A percentile compares a stretch with the other conserved stretches of the same genome.
These are phyloP conservation scores for Pezicula rhizophila DNA, from an alignment of 2,329 filamentous ascomycete species.

Conservation along the genomic window DNA sequence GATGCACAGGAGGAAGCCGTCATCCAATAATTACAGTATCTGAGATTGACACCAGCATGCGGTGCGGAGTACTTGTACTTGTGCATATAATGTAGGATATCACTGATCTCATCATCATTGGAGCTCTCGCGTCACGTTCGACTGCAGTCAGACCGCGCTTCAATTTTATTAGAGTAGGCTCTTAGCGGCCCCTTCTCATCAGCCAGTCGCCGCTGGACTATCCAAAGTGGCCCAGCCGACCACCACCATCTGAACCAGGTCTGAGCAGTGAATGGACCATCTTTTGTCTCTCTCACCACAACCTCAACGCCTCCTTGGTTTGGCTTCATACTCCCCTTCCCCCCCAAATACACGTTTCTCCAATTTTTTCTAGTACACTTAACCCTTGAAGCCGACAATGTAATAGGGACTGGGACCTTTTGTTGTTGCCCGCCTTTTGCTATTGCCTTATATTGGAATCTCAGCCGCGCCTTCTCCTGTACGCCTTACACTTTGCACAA, in stretches of 20 bases:
- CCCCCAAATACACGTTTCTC: neutral
- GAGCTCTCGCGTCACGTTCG: no score
- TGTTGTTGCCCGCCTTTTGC: slow-evolving; percentile 10
- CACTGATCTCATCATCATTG: no score
- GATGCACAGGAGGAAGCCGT: no score
- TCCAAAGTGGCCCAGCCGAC: neutral
- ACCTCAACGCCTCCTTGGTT: neutral
- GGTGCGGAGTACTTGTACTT: no score
- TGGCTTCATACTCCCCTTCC: neutral
- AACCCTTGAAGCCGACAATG: slow-evolving; percentile 13
- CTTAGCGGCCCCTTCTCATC: no score
- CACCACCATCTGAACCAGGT: neutral
- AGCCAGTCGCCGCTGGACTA: no score
- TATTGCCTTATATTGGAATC: neutral
- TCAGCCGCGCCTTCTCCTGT: slow-evolving; percentile 12
- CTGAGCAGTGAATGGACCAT: neutral
- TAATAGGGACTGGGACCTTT: slow-evolving; percentile 21
- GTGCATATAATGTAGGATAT: no score
- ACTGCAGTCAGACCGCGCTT: no score
- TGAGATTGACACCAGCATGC: no score
- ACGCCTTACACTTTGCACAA: slow-evolving; percentile 1
- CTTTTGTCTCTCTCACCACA: neutral
- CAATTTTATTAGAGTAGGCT: no score
- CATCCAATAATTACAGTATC: no score
- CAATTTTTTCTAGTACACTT: neutral